A percentile compares a stretch with the other conserved stretches of the same genome.
phyloP scores from a whole-genome alignment of 306 rosid genomes.

The Albizia julibrissin region DNA sequence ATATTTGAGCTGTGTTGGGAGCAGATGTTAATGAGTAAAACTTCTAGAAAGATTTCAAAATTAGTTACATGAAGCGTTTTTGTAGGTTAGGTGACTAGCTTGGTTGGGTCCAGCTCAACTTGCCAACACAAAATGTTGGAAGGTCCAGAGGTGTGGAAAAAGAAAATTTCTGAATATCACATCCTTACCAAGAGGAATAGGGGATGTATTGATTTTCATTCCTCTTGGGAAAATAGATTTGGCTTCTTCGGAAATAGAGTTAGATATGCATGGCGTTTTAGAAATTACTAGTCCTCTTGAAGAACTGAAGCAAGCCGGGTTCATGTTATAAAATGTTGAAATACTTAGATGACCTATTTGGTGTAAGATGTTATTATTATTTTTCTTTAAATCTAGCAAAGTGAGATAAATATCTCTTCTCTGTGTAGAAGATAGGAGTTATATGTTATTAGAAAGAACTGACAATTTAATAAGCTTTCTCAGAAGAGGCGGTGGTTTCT shows the following conservation, averaged over 20 bases:
- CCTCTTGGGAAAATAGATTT: not conserved
- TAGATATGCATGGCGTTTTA: not conserved
- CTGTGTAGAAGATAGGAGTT: not conserved
- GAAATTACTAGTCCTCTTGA: not conserved
- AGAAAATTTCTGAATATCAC: not conserved
- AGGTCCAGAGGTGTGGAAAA: not conserved
- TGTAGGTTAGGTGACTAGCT: not conserved
- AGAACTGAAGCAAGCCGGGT: not conserved
- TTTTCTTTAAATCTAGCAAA: not conserved
- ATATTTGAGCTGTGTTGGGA: not conserved
- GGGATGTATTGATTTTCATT: not conserved
- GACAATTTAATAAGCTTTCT: not conserved
- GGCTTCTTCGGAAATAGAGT: not conserved
- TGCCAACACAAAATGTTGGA: not conserved
- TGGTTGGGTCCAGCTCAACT: not conserved
- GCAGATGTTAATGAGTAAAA: not conserved
- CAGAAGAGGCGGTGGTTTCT: not conserved
- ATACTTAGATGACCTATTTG: not conserved
- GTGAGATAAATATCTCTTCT: not conserved
- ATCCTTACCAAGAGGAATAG: not conserved
- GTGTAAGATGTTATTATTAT: not conserved
- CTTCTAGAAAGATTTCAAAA: not conserved
- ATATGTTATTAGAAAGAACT: not conserved
- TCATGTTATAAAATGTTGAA: not conserved
- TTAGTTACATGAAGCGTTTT: not conserved